Evolutionary conservation across 176 grass and related monocot species (phyloP).

Genomic region (Avena sativa): DNA sequence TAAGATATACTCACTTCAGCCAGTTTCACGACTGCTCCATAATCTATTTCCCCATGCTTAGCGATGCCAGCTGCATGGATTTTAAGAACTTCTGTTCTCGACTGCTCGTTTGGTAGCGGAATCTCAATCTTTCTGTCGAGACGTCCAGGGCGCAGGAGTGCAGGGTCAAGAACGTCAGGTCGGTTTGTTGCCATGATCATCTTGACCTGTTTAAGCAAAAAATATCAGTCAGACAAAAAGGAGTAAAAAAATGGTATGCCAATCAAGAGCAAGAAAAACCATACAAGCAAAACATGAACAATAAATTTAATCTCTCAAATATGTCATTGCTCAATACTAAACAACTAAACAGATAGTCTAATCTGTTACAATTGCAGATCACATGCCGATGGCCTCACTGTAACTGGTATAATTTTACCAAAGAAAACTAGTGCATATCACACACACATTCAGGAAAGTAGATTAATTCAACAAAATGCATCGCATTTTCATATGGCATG

Average conservation of each 20-base stretch:
- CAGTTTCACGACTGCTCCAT: slow-evolving; percentile 96
- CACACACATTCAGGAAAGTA: slow-evolving; percentile 12
- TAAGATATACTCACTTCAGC: slow-evolving; percentile 71
- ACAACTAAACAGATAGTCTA: background rate
- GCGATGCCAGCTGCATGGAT: slow-evolving; percentile 96
- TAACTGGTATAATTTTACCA: background rate
- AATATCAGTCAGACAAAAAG: background rate
- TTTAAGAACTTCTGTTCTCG: slow-evolving; percentile 96
- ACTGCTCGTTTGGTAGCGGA: slow-evolving; percentile 93
- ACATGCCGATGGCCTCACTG: background rate
- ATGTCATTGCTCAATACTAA: background rate
- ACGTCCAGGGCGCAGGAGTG: slow-evolving; percentile 88
- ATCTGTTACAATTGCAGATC: slow-evolving; percentile 14
- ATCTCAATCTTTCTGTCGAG: slow-evolving; percentile 98
- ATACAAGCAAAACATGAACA: slow-evolving; percentile 1
- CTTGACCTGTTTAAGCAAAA: slow-evolving; percentile 72
- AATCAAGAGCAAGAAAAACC: background rate
- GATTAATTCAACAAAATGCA: slow-evolving; percentile 10
- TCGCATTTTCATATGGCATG: background rate
- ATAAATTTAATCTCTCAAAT: background rate
- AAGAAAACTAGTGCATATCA: slow-evolving; percentile 7
- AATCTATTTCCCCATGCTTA: slow-evolving; percentile 99
- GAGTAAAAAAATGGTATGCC: slow-evolving; percentile 7
- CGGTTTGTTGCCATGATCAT: slow-evolving; percentile 99
- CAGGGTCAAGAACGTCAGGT: slow-evolving; percentile 96